Base-by-base conservation (phyloP, 345 rosid genomes). In the Boechera retrofracta region DNA sequence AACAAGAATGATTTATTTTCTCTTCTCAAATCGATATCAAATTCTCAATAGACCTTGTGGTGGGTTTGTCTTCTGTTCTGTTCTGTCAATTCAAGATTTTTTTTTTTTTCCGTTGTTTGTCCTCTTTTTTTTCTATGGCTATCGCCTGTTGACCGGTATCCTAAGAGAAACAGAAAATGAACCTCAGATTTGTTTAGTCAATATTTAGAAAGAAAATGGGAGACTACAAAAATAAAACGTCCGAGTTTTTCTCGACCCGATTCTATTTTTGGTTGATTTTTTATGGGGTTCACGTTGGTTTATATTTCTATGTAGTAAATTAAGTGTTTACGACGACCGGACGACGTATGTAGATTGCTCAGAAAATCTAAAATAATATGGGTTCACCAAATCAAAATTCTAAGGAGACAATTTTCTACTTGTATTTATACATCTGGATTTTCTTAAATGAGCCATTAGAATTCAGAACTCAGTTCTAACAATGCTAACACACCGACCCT, bases 171-270 rank as follows among this genome's bases (percentile, higher is more conserved):
- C 67, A 51, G 72, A 77, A 77, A 56, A 77, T 71, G 58, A 59
- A 66, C 77, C 63, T 39, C 18, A 65, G 60, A 66, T 65, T 64
- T 41, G 73, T 78, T 66, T 10, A 58, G 81, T 65, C 57, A 42
- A 66, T 65, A 77, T 56, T 77, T 77, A 77, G 81, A 77, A 77
- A 71, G 21, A 64, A 71, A 71, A 21, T 64, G 8, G 5, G 77
- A 77, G 56, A 57, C 73, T 71, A 77, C 56, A 47, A 64, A 28
- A 47, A 42, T 21, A 31, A 51, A 39, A 48, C 4, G 29, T 47
- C 56, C 72, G 63, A 48, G 39, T 38, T 65, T 78, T 65, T 66
- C 81, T 72, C 49, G 8, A 51, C 41, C 75, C 1, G 26, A 66
- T 38, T 78, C 81, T 78, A 72, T 78, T 65, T 72, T 66, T 58